Evolutionary conservation across 257 asterid genomes (phyloP), one percentile per base, ranked within the genome.

Genomic region (Agastache rugosa): DNA sequence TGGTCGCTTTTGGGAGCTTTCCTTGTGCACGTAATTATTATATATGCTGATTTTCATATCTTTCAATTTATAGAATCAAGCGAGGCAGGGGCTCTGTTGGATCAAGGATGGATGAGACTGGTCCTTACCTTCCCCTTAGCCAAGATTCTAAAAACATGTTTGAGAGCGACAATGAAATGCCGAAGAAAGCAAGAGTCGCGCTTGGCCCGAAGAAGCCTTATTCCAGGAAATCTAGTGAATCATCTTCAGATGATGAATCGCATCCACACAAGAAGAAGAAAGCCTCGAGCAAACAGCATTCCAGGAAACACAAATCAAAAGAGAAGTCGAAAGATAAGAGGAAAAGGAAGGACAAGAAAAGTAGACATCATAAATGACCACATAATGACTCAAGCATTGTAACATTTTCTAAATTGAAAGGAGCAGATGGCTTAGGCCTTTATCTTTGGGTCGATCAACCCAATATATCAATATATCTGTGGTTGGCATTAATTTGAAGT

Each of bases 31-130:
- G 2, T 59, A 31, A 12, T 60, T n/a, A 17, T 31, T 9, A 29
- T 20, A 20, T 17, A 4, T 19, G 9, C 47, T 61, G 9, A 45
- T 48, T 37, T 5, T 22, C 20, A 73, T 12, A 3, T 48, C 17
- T 71, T 84, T 15, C 16, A 11, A 47, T 68, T 76, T 83, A 59
- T 84, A 95, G 99, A 82, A 74, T 69, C 71, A 92, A 95, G 85
- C 85, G 99, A 58, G 99, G 99, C 23, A 87, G 98, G 76, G 99
- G 98, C n/a, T 85, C 91, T 19, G 78, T 95, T 68, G 99, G 99
- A 59, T 92, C 99, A 31, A 83, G 98, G 64, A 90, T 95, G 97
- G 99, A 95, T 74, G 99, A 90, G 87, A 78, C 96, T 11, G 98
- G 98, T 23, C 98, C 97, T 1, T 92, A 87, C 81, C 93, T 87